Conservation (phyloP, 306 rosid species). For the Senna tora region DNA sequence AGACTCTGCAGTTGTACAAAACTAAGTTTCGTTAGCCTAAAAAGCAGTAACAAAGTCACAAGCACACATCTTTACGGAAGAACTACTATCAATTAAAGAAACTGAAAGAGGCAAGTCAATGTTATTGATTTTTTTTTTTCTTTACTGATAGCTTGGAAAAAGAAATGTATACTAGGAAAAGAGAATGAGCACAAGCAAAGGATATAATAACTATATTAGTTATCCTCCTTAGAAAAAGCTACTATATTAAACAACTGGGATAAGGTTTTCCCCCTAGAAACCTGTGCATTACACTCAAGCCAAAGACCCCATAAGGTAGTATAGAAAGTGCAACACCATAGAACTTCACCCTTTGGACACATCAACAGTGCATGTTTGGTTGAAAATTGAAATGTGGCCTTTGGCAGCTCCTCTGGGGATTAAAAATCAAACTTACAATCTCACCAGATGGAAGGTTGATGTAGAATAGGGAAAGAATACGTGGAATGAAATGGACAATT, state of each 20-base stretch:
- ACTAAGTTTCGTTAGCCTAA: conserved; percentile 17
- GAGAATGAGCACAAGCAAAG: not conserved
- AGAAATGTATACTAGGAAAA: not conserved
- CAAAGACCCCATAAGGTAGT: not conserved
- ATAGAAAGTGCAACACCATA: not conserved
- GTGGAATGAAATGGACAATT: no score
- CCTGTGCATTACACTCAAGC: not conserved
- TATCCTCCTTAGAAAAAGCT: not conserved
- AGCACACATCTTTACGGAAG: conserved; percentile 18
- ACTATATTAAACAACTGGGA: not conserved
- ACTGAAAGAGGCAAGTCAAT: conserved; percentile 17
- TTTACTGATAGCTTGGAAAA: no score
- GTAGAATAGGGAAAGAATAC: no score
- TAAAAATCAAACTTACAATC: conserved; percentile 28
- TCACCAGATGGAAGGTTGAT: not conserved
- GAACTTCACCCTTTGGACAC: not conserved
- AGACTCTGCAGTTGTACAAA: conserved; percentile 73
- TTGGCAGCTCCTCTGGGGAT: not conserved
- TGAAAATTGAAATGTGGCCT: conserved; percentile 26
- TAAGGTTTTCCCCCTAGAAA: not conserved
- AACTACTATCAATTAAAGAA: conserved; percentile 10
- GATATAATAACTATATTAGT: not conserved
- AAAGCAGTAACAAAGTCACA: conserved; percentile 17
- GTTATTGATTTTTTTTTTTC: not conserved
- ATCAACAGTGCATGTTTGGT: conserved; percentile 21